Evolutionary conservation across 306 rosid species (phyloP).

Genomic region (Cucurbita moschata): DNA sequence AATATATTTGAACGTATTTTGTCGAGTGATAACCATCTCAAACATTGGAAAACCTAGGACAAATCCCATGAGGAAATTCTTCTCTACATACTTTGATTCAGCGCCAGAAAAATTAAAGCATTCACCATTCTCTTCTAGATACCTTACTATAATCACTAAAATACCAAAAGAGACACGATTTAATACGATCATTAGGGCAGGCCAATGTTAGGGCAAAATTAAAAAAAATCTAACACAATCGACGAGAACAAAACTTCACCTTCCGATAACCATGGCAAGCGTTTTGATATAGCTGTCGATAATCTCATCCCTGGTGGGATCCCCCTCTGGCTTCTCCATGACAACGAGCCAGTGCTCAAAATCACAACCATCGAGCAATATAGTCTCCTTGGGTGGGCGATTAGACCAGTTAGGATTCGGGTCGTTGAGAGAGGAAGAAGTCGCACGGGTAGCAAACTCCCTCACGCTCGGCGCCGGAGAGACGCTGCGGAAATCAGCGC

Average conservation of each 20-base stretch:
- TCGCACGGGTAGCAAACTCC: constrained; percentile 50
- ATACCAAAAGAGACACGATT: neutral
- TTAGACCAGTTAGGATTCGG: constrained; percentile 92
- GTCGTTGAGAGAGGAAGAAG: constrained; percentile 77
- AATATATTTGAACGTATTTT: neutral
- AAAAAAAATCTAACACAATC: neutral
- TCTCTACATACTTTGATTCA: neutral
- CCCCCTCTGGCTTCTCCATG: constrained; percentile 74
- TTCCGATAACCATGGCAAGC: constrained; percentile 50
- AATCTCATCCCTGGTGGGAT: constrained; percentile 58
- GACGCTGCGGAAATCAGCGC: constrained; percentile 6
- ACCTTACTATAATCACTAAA: neutral
- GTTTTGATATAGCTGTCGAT: constrained; percentile 70
- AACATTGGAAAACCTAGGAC: neutral
- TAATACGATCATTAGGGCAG: neutral
- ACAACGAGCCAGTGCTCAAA: constrained; percentile 97
- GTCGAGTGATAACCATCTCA: neutral
- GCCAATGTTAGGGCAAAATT: neutral
- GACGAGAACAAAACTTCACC: constrained; percentile 18
- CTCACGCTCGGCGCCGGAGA: constrained; percentile 15
- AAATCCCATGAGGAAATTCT: neutral
- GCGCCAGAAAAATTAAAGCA: neutral
- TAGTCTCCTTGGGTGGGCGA: constrained; percentile 88
- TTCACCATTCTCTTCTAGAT: neutral
- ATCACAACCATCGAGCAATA: constrained; percentile 88